Conservation (phyloP, 2,329 filamentous ascomycete genomes). For the Cladophialophora exuberans region DNA sequence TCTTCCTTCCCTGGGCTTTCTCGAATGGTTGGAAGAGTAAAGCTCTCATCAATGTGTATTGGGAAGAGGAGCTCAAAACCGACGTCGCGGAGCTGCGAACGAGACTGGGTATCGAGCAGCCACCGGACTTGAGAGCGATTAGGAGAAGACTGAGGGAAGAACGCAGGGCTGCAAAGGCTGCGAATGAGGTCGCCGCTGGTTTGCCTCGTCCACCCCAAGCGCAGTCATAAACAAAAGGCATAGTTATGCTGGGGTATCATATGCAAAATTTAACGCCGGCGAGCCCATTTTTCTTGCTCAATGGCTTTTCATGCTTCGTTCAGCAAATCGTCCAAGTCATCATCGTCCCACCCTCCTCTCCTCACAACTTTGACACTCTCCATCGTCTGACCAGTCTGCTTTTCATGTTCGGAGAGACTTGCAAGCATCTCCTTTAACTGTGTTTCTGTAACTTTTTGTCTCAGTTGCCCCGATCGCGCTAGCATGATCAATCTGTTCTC, state of each 20-base stretch:
- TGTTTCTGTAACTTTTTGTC: slow-evolving; percentile 84
- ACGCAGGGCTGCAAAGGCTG: slow-evolving; percentile 66
- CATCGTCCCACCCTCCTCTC: slow-evolving; percentile 83
- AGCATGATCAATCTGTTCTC: slow-evolving; percentile 94
- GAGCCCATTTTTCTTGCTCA: slow-evolving; percentile 3
- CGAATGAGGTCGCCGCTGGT: slow-evolving; percentile 31
- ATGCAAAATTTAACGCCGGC: slow-evolving; percentile 12
- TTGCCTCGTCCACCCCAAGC: not conserved
- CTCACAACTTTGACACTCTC: slow-evolving; percentile 85
- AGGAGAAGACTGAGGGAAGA: slow-evolving; percentile 71
- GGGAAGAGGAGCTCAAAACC: slow-evolving; percentile 90
- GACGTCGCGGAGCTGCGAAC: slow-evolving; percentile 75
- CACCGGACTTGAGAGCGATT: slow-evolving; percentile 81
- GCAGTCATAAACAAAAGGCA: slow-evolving; percentile 3
- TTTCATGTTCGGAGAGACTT: slow-evolving; percentile 49
- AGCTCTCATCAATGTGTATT: slow-evolving; percentile 94
- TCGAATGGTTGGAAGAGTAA: slow-evolving; percentile 75
- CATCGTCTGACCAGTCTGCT: slow-evolving; percentile 60
- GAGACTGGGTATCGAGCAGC: slow-evolving; percentile 81
- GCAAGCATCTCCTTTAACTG: slow-evolving; percentile 91
- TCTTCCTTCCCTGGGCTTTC: slow-evolving; percentile 89
- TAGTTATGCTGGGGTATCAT: slow-evolving; percentile 27
- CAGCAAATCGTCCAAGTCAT: slow-evolving; percentile 54
- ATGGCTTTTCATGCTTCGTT: slow-evolving; percentile 25
- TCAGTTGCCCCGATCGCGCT: slow-evolving; percentile 82